Base-by-base conservation (phyloP, 352 stramenopile species). In the Pythium plurisporium region DNA sequence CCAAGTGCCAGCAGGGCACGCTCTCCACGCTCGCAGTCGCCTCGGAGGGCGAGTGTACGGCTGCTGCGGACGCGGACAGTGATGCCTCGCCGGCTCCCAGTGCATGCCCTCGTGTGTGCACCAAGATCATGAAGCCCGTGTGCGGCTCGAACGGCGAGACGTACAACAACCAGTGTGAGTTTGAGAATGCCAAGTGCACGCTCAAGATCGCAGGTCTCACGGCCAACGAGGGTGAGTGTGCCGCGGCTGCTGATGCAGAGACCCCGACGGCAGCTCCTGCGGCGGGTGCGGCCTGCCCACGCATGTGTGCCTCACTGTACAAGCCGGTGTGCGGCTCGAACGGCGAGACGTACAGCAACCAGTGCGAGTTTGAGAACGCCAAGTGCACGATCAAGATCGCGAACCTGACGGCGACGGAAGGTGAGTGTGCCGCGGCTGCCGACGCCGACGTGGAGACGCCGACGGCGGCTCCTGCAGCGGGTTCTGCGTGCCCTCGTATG, bases 261-360 rank as follows among this genome's bases (percentile, higher is more conserved):
- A 41, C 30, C 46, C 11, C n/a, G 30, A 30, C 54, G 4, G 44
- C 33, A 33, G 22, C 30, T 12, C 29, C 40, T 15, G 29, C 51
- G 29, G 19, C 37, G 14, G 44, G 38, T 1, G 27, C 27, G 2
- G 17, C 9, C 50, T 62, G 55, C 36, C 3, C 55, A 19, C 12
- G 29, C 5, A 63, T 56, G 29, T 79, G 71, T 41, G 50, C 44
- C 4, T 23, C 54, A 4, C 11, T 45, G 15, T 57, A 43, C 38
- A 12, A 36, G 22, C 56, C 56, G 19, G 71, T 83, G 11, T 83
- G 71, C 26, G 73, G 70, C 34, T 73, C 69, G 14, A 64, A 83
- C 57, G 61, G 62, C 48, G 42, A 67, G 42, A 76, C 66, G 3
- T 80, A 83, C 69, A 55, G 43, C 53, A 83, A 79, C 54, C 37